A percentile compares a stretch with the other conserved stretches of the same genome.
phyloP scores from a whole-genome alignment of 495 filamentous ascomycete genomes.

The Penicillium canariense region DNA sequence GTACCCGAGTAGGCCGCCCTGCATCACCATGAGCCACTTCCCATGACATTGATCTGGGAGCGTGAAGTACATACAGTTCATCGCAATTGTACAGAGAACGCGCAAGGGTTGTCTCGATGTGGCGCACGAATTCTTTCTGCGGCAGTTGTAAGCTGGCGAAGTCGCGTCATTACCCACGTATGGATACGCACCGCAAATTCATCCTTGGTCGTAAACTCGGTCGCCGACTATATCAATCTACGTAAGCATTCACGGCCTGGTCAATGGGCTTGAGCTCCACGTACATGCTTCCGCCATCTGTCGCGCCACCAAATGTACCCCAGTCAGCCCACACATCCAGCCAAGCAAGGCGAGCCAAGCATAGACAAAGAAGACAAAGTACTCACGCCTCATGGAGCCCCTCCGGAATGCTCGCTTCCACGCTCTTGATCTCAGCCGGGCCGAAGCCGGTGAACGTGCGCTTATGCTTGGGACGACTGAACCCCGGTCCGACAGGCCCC shows the following conservation, averaged over 20 bases:
- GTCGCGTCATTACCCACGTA: not conserved
- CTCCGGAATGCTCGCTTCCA: slow-evolving; percentile 88
- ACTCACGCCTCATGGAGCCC: slow-evolving; percentile 76
- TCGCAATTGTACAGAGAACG: slow-evolving; percentile 98
- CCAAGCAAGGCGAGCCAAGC: not conserved
- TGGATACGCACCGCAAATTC: slow-evolving; percentile 58
- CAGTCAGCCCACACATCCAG: slow-evolving; percentile 15
- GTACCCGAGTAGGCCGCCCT: slow-evolving; percentile 88
- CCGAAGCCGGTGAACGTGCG: slow-evolving; percentile 91
- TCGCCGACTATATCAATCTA: slow-evolving; percentile 47
- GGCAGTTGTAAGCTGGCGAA: not conserved
- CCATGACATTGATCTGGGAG: not conserved
- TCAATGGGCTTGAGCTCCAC: slow-evolving; percentile 7
- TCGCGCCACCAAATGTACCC: not conserved
- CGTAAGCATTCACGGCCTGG: not conserved
- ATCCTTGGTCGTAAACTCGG: slow-evolving; percentile 71
- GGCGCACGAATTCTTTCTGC: slow-evolving; percentile 79
- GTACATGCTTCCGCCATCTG: slow-evolving; percentile 79
- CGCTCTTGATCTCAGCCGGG: slow-evolving; percentile 82
- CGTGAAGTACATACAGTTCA: slow-evolving; percentile 55
- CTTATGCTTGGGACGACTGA: slow-evolving; percentile 86
- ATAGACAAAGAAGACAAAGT: not conserved
- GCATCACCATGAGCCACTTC: not conserved
- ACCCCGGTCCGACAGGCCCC: slow-evolving; percentile 72
- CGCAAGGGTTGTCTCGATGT: slow-evolving; percentile 95